These are phyloP conservation scores for Williopsis jadinii DNA, from an alignment of 1,139 yeast species.

Conservation along the genomic window DNA sequence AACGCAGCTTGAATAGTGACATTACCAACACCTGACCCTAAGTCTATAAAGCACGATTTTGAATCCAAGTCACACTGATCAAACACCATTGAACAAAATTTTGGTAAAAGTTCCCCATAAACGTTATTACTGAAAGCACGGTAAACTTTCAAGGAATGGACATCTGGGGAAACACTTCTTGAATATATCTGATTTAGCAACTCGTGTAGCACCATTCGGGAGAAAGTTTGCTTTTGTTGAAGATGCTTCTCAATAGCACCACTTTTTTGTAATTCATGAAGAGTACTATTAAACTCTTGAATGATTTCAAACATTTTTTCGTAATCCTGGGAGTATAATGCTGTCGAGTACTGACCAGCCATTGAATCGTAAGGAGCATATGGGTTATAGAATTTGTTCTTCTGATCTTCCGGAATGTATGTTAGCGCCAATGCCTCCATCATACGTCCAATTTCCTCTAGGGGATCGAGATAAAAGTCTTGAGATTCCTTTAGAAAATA, in stretches of 20 bases:
- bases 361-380: slow-evolving; percentile 36
- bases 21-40: slow-evolving; percentile 94
- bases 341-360: slow-evolving; percentile 36
- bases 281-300: slow-evolving; percentile 33
- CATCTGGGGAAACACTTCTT: slow-evolving; percentile 72
- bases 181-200: slow-evolving; percentile 65
- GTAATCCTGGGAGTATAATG: slow-evolving; percentile 33
- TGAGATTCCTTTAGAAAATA: slow-evolving; percentile 22
- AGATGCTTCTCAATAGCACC: slow-evolving; percentile 31
- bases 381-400: slow-evolving; percentile 28
- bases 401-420: slow-evolving; percentile 39
- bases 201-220: slow-evolving; percentile 59
- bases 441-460: slow-evolving; percentile 60
- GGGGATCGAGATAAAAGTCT: slow-evolving; percentile 52
- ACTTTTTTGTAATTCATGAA: slow-evolving; percentile 28
- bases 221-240: slow-evolving; percentile 34
- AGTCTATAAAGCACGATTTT: slow-evolving; percentile 60
- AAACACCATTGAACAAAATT: slow-evolving; percentile 63
- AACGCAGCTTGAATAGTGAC: slow-evolving; percentile 86
- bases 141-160: slow-evolving; percentile 57
- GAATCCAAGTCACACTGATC: slow-evolving; percentile 52
- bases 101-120: slow-evolving; percentile 85
- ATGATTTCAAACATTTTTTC: slow-evolving; percentile 29
- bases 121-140: slow-evolving; percentile 88
- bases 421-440: slow-evolving; percentile 41